phyloP scores from a whole-genome alignment of 305 asterid species.

The Rubia tinctorum region DNA sequence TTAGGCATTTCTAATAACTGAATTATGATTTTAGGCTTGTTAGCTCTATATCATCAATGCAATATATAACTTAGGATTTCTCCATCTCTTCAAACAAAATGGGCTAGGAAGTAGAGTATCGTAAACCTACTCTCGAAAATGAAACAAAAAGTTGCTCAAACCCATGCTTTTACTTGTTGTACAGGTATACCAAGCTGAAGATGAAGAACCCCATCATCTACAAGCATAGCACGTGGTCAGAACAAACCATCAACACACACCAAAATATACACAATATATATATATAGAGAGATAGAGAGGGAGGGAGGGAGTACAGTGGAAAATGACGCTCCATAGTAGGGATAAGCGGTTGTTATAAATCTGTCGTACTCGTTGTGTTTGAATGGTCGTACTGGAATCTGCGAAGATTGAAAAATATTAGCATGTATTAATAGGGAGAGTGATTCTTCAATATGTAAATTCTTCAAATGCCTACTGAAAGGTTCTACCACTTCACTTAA shows the following conservation, averaged over 20 bases:
- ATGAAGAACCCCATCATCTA: slow-evolving; percentile 89
- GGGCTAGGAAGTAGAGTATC: neutral
- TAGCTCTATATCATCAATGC: neutral
- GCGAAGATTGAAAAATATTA: slow-evolving; percentile 22
- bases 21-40: neutral
- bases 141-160: neutral
- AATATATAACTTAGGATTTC: neutral
- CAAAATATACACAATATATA: neutral
- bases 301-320: slow-evolving; percentile 49
- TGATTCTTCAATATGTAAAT: neutral
- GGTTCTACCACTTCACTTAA: neutral
- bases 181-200: slow-evolving; percentile 71
- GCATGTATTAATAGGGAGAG: neutral
- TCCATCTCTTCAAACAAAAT: neutral
- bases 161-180: slow-evolving; percentile 46
- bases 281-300: neutral
- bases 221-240: slow-evolving; percentile 12
- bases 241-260: neutral
- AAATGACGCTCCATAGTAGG: slow-evolving; percentile 88
- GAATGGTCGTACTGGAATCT: slow-evolving; percentile 93
- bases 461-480: neutral
- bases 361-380: slow-evolving; percentile 87
- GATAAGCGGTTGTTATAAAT: slow-evolving; percentile 82
- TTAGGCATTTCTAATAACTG: neutral
- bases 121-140: neutral